Conservation (phyloP, 108 stramenopile genomes). For the Skeletonema tropicum region DNA sequence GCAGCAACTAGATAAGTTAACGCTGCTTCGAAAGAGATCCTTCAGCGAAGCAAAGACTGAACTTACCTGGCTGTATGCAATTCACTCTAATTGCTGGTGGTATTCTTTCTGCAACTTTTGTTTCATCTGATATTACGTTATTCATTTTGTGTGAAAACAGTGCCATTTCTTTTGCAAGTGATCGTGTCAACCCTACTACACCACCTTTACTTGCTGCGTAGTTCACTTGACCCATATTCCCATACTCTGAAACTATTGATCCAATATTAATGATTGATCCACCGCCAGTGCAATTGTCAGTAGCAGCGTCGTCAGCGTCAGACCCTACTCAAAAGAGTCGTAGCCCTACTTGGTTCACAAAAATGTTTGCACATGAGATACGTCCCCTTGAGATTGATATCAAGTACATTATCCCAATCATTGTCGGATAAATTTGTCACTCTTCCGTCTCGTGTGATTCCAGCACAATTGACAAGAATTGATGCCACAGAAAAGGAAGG, state of each 20-base stretch:
- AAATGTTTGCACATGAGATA: slow-evolving; percentile 62
- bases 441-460: slow-evolving; percentile 74
- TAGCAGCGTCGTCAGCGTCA: neutral
- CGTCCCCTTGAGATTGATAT: slow-evolving; percentile 59
- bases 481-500: slow-evolving; percentile 33
- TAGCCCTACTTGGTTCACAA: slow-evolving; percentile 41
- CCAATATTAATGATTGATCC: slow-evolving; percentile 80
- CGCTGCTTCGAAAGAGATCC: too few relatives aligned
- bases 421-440: slow-evolving; percentile 46
- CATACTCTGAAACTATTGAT: slow-evolving; percentile 67
- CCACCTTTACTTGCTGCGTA: slow-evolving; percentile 89
- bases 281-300: neutral
- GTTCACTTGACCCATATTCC: slow-evolving; percentile 82
- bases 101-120: neutral
- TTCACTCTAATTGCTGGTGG: slow-evolving; percentile 65
- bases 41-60: neutral
- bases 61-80: slow-evolving; percentile 64
- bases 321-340: slow-evolving; percentile 15
- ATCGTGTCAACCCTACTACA: slow-evolving; percentile 67
- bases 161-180: slow-evolving; percentile 82
- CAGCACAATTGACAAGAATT: slow-evolving; percentile 79
- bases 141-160: slow-evolving; percentile 16
- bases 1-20: too few relatives aligned
- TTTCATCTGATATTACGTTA: neutral
- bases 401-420: slow-evolving; percentile 57